phyloP scores from a whole-genome alignment of 805 yeast species.

The Schwanniomyces sp. region DNA sequence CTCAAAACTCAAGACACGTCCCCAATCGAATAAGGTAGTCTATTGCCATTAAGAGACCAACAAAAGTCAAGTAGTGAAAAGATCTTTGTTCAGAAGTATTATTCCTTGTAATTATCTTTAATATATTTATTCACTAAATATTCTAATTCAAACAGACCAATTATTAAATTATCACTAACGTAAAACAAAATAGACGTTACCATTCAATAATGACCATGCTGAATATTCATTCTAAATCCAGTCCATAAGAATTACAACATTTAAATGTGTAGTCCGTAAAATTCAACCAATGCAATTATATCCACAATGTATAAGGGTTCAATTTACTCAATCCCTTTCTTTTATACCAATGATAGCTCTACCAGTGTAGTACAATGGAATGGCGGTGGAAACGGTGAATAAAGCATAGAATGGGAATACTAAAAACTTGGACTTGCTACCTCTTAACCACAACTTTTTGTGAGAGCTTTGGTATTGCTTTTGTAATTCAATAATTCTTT shows the following conservation, averaged over 20 bases:
- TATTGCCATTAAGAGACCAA: no score
- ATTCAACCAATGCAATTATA: conserved; percentile 1
- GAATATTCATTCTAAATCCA: background rate
- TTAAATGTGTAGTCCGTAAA: background rate
- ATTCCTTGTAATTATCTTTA: background rate
- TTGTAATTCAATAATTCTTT: conserved; percentile 47
- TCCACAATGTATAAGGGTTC: background rate
- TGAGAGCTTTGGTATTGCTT: conserved; percentile 43
- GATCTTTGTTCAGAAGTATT: background rate
- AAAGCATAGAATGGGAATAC: conserved; percentile 79
- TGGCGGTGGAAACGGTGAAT: conserved; percentile 63
- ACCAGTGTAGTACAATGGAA: conserved; percentile 67
- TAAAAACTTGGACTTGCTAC: conserved; percentile 56
- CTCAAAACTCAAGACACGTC: no score
- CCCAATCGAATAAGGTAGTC: no score
- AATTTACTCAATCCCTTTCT: conserved; percentile 22
- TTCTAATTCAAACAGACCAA: background rate
- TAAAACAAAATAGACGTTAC: background rate
- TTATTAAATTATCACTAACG: background rate
- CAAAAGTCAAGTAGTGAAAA: background rate
- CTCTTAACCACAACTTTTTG: conserved; percentile 47
- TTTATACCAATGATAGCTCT: conserved; percentile 73
- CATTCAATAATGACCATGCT: background rate
- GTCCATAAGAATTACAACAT: background rate
- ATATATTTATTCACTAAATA: conserved; percentile 1